Base-by-base conservation (phyloP, 2,329 filamentous ascomycete genomes). In the Falciphora oryzae region DNA sequence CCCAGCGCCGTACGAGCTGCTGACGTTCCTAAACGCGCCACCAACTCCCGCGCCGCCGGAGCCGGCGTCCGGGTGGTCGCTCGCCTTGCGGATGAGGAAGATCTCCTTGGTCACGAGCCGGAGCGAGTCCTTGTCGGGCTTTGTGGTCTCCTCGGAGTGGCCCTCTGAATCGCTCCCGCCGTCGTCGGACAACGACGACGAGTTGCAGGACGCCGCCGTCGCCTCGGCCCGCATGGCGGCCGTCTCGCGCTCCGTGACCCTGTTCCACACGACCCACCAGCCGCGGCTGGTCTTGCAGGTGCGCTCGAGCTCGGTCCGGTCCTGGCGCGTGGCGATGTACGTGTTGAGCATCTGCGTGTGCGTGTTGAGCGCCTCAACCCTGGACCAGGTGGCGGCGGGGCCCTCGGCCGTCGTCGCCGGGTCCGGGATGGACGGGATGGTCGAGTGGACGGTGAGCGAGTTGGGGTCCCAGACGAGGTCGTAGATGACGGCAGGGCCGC, bases 261-360 rank as follows among this genome's bases (percentile, higher is more conserved):
- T 79, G 61, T 81, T 86, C 87, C 87, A 90, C 31, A 89, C 85
- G 35, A 90, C 79, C 87, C 88, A 90, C 85, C 87, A 90, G 1
- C 86, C 87, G 44, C 86, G 82, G 59, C 78, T 85, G 4, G 87
- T 89, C 78, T 89, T 89, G 70, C 83, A 85, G 1, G 86, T 89
- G 27, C 85, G 79, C 72, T 90, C 87, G 4, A 84, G 72, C 66
- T 85, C 83, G 4, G 75, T 74, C 22, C 69, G 68, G 50, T 78
- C 73, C 2, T 71, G 73, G 6, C 80, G 77, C 2, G 83, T 84
- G 11, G 78, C 73, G 25, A 76, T 75, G 68, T 85, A 83, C 11
- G 85, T 80, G 69, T 83, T 84, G 32, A 90, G 78, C 14, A 90
- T 80, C 69, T 89, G 85, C 65, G 83, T 81, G 69, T 90, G 87